Evolutionary conservation across 352 stramenopile genomes (phyloP), one percentile per base, ranked within the genome.

Genomic region (Phytophthora pseudosyringae): DNA sequence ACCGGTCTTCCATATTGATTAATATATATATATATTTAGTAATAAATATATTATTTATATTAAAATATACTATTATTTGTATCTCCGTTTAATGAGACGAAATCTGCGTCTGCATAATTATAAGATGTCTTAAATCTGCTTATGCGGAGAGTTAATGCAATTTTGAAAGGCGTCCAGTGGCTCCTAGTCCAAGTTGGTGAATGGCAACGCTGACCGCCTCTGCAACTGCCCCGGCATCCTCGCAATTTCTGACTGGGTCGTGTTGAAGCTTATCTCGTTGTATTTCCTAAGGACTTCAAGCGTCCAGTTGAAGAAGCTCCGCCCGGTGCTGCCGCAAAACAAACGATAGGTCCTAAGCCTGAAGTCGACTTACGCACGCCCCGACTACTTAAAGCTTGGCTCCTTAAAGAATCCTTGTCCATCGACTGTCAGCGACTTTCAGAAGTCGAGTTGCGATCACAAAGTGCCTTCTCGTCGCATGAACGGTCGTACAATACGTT

Each of bases 211-310:
- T 21, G 18, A 43, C 36, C 36, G 36, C 4, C 39, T 45, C 5
- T 82, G 67, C 54, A 88, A 88, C 76, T 88, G 86, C 69, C 44
- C 74, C 1, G 79, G 79, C 8, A 86, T 76, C 15, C 69, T 86
- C 26, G 86, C 76, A 18, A 81, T 74, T 6, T 76, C 79, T 1
- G 54, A 44, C 4, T 88, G 76, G 74, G 72, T 86, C 26, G 47
- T 88, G 33, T 55, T 75, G 48, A 68, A 67, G 49, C 72, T 73
- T 2, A 54, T 86, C 21, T 59, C 47, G 28, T 60, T 86, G 26
- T 74, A 21, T 2, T 69, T 0, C 32, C 56, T 0, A n/a, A 28
- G 3, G 72, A 83, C 36, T 62, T 82, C 18, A 25, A 59, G 16
- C 53, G 61, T 1, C 48, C 58, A 70, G 29, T 48, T 69, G 36